phyloP scores from a whole-genome alignment of 23 red algal genomes.

The Gracilaria caudata region DNA sequence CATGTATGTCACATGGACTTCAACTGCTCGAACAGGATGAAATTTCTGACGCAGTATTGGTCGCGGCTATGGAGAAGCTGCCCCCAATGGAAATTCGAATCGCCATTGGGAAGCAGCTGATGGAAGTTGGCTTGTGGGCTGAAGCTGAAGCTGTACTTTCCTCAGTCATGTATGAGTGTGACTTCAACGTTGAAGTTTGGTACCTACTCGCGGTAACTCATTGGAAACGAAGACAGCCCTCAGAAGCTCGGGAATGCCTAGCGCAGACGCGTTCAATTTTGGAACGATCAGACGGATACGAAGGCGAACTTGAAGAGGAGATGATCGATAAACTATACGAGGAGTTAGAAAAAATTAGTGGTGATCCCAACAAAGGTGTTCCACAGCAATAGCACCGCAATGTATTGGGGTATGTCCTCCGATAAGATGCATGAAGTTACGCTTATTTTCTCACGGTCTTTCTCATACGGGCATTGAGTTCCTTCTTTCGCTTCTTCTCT shows the following conservation, averaged over 20 bases:
- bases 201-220: slow-evolving; percentile 67
- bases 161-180: slow-evolving; percentile 69
- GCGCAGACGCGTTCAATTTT: slow-evolving; percentile 43
- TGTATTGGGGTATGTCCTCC: background rate
- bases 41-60: slow-evolving; percentile 13
- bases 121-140: slow-evolving; percentile 60
- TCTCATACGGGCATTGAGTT: slow-evolving; percentile 55
- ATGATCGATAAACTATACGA: slow-evolving; percentile 64
- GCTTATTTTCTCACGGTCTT: slow-evolving; percentile 60
- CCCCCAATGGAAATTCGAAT: slow-evolving; percentile 72
- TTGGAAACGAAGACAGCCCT: slow-evolving; percentile 46
- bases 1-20: slow-evolving; percentile 41
- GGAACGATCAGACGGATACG: slow-evolving; percentile 57
- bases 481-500: slow-evolving; percentile 84
- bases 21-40: slow-evolving; percentile 39
- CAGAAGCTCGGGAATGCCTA: slow-evolving; percentile 43
- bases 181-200: slow-evolving; percentile 87
- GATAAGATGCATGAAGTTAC: background rate
- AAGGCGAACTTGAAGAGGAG: slow-evolving; percentile 62
- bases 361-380: slow-evolving; percentile 12
- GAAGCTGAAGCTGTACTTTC: slow-evolving; percentile 45
- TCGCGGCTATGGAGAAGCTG: slow-evolving; percentile 35
- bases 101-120: slow-evolving; percentile 73
- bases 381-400: slow-evolving; percentile 27
- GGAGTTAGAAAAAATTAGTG: slow-evolving; percentile 54